phyloP scores from a whole-genome alignment of 305 asterid species.

The Stenogyne calaminthoides region DNA sequence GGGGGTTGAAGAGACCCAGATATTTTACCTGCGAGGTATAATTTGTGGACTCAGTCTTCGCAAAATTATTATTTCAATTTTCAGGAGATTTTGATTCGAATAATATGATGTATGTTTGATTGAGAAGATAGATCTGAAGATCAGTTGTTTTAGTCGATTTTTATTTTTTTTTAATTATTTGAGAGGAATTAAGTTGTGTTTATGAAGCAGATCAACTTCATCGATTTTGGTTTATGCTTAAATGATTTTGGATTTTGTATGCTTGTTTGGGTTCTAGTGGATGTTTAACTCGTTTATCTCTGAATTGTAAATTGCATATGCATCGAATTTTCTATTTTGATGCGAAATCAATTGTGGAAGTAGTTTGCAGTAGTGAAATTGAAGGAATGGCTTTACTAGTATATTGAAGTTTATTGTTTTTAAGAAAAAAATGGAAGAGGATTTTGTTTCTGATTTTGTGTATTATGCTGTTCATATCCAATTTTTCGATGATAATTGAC shows the following conservation, averaged over 20 bases:
- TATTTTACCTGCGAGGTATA: slow-evolving; percentile 42
- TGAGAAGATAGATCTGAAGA: slow-evolving; percentile 24
- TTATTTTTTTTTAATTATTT: not conserved
- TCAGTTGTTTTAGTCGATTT: not conserved
- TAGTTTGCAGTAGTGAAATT: not conserved
- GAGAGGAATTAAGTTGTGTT: not conserved
- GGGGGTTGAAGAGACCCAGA: slow-evolving; percentile 22
- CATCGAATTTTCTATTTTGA: not conserved
- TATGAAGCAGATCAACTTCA: slow-evolving; percentile 11
- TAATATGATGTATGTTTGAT: not conserved
- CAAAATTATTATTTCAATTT: not conserved
- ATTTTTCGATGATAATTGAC: not conserved
- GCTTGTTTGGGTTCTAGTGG: not conserved
- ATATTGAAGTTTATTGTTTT: not conserved
- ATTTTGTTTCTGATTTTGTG: not conserved
- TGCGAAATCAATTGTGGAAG: not conserved
- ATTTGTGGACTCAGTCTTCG: slow-evolving; percentile 24
- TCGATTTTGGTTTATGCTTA: not conserved
- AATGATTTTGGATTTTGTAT: not conserved
- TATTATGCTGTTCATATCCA: not conserved
- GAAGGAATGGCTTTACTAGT: not conserved
- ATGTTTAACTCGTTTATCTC: not conserved
- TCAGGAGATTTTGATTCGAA: not conserved
- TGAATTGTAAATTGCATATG: not conserved
- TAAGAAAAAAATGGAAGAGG: not conserved